phyloP scores from a whole-genome alignment of 108 stramenopile species.

The Pseudonitzschia multiseries region DNA sequence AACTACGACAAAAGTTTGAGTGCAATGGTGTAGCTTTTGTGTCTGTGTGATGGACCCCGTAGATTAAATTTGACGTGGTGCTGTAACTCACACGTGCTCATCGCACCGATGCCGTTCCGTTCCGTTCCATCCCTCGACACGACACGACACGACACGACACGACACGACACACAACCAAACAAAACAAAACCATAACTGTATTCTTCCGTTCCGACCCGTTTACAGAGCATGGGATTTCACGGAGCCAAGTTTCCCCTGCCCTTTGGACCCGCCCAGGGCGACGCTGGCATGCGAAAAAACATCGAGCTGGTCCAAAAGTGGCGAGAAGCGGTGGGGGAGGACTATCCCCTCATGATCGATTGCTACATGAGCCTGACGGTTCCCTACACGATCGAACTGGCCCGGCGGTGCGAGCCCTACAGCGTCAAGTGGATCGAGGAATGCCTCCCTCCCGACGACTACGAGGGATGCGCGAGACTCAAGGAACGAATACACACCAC shows the following conservation, averaged over 20 bases:
- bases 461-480: slow-evolving; percentile 56
- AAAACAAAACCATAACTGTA: too few species aligned
- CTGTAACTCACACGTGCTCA: too few species aligned
- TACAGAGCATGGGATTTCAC: slow-evolving; percentile 56
- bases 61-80: too few species aligned
- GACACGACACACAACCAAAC: too few species aligned
- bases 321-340: slow-evolving; percentile 61
- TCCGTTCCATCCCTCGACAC: too few species aligned
- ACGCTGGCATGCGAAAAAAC: slow-evolving; percentile 59
- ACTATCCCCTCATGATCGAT: slow-evolving; percentile 63
- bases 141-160: too few species aligned
- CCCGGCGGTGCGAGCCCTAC: slow-evolving; percentile 50
- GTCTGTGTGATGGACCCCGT: too few species aligned
- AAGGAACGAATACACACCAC: slow-evolving; percentile 47
- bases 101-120: too few species aligned
- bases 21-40: too few species aligned
- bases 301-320: slow-evolving; percentile 53
- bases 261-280: slow-evolving; percentile 62
- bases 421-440: slow-evolving; percentile 75
- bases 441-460: slow-evolving; percentile 60
- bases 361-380: slow-evolving; percentile 68
- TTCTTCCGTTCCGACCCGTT: too few species aligned
- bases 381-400: slow-evolving; percentile 64
- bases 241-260: slow-evolving; percentile 70
- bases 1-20: too few species aligned